Evolutionary conservation across 2,329 filamentous ascomycete species (phyloP).

Genomic region (Botrytis aclada): DNA sequence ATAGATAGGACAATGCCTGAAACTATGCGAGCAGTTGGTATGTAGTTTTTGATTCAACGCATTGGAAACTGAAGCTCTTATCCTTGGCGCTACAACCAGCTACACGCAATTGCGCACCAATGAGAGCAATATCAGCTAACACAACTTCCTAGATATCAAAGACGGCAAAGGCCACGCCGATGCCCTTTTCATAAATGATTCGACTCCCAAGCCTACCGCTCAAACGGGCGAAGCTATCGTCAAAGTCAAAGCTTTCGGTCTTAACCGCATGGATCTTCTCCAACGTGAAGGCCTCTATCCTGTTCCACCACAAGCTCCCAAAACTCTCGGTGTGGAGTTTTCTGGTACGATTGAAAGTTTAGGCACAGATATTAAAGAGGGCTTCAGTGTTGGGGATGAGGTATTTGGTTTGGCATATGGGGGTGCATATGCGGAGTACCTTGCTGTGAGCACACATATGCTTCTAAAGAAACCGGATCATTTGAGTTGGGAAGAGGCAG

Average conservation of each 20-base stretch:
- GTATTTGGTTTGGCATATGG: conserved; percentile 91
- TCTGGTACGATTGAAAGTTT: conserved; percentile 64
- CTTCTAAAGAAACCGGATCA: conserved; percentile 74
- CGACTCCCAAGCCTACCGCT: conserved; percentile 50
- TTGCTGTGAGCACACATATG: conserved; percentile 74
- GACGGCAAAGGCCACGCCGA: conserved; percentile 53
- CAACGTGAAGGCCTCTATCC: conserved; percentile 74
- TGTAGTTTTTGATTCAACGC: background rate
- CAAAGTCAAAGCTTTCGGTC: conserved; percentile 74
- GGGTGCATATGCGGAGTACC: conserved; percentile 84
- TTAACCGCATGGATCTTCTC: conserved; percentile 82
- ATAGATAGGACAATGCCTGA: conserved; percentile 24
- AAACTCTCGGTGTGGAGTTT: conserved; percentile 75
- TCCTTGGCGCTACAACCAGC: background rate
- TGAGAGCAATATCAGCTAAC: conserved; percentile 1
- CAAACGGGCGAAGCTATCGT: conserved; percentile 71
- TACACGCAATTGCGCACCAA: background rate
- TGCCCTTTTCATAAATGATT: conserved; percentile 52
- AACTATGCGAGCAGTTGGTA: conserved; percentile 37
- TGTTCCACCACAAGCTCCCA: conserved; percentile 65
- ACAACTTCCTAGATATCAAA: conserved; percentile 45
- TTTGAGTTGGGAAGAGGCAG: conserved; percentile 70
- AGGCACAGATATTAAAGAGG: conserved; percentile 44
- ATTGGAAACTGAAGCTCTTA: background rate
- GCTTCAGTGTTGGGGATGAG: conserved; percentile 70